These are phyloP conservation scores for Mariannaea elegans DNA, from an alignment of 2,329 filamentous ascomycete genomes.

Conservation along the genomic window DNA sequence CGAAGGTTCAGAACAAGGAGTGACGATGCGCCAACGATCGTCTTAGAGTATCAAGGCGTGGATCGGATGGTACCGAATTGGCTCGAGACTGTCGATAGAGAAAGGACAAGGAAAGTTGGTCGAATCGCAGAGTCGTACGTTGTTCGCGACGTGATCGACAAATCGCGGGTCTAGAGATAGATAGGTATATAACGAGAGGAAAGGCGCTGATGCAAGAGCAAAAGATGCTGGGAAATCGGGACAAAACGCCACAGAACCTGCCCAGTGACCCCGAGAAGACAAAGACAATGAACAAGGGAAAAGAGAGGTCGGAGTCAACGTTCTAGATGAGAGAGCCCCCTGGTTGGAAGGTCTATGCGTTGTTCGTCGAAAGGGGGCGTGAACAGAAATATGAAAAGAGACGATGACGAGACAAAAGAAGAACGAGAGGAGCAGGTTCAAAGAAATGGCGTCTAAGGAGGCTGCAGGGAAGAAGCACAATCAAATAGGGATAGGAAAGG, in stretches of 20 bases:
- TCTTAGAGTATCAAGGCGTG: background rate
- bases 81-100: slow-evolving; percentile 1
- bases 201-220: slow-evolving; percentile 12
- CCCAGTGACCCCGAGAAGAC: slow-evolving; percentile 22
- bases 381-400: background rate
- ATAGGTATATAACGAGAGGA: background rate
- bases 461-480: background rate
- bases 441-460: slow-evolving; percentile 3
- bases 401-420: slow-evolving; percentile 19
- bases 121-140: slow-evolving; percentile 1
- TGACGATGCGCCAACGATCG: background rate
- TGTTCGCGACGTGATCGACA: slow-evolving; percentile 1
- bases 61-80: background rate
- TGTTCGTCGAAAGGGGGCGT: background rate
- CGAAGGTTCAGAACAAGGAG: slow-evolving; percentile 7
- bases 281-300: slow-evolving; percentile 10
- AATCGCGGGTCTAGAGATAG: slow-evolving; percentile 1
- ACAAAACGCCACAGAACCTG: slow-evolving; percentile 23
- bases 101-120: background rate
- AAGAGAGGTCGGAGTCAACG: slow-evolving; percentile 1
- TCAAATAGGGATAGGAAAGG: background rate
- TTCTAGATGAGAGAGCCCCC: background rate
- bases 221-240: slow-evolving; percentile 16
- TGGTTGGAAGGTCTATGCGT: background rate
- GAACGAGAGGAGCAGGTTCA: slow-evolving; percentile 5